These are phyloP conservation scores for Ceratocystis cacaofunesta DNA, from an alignment of 2,329 filamentous ascomycete species.

Conservation along the genomic window DNA sequence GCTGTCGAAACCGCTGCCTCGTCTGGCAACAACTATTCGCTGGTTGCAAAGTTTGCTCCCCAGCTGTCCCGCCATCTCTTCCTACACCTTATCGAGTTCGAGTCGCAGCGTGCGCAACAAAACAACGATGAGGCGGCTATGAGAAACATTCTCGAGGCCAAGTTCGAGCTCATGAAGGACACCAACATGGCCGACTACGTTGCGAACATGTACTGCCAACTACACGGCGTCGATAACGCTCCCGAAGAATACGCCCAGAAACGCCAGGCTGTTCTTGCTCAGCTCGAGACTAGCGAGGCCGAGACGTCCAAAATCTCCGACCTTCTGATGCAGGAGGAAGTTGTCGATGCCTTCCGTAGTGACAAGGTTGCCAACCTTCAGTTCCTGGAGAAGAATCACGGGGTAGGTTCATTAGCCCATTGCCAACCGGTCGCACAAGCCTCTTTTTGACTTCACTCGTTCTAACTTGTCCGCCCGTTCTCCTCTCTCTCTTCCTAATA, in stretches of 20 bases:
- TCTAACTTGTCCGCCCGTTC: background rate
- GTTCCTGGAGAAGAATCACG: constrained; percentile 92
- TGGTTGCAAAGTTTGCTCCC: constrained; percentile 54
- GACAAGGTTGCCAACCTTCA: constrained; percentile 99
- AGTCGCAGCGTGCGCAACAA: constrained; percentile 67
- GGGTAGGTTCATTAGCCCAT: constrained; percentile 33
- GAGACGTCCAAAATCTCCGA: constrained; percentile 80
- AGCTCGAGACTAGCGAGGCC: constrained; percentile 70
- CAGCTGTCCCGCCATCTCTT: constrained; percentile 92
- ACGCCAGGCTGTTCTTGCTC: constrained; percentile 73
- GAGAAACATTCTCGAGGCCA: constrained; percentile 64
- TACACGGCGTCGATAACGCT: constrained; percentile 62
- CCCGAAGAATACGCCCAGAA: constrained; percentile 80
- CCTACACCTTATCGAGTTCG: constrained; percentile 90
- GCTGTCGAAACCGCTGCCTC: constrained; percentile 15
- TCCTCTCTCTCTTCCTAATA: constrained; percentile 24
- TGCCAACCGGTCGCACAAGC: background rate
- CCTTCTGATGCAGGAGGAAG: constrained; percentile 73
- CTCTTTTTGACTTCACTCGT: background rate
- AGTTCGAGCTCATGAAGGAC: constrained; percentile 72
- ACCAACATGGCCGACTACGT: constrained; percentile 99
- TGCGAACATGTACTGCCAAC: constrained; percentile 75
- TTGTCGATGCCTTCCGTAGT: constrained; percentile 77
- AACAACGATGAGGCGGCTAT: constrained; percentile 43
- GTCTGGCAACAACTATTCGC: constrained; percentile 15